Conservation (phyloP, 768 basidiomycete species). For the Macrolepiota fuliginosa region DNA sequence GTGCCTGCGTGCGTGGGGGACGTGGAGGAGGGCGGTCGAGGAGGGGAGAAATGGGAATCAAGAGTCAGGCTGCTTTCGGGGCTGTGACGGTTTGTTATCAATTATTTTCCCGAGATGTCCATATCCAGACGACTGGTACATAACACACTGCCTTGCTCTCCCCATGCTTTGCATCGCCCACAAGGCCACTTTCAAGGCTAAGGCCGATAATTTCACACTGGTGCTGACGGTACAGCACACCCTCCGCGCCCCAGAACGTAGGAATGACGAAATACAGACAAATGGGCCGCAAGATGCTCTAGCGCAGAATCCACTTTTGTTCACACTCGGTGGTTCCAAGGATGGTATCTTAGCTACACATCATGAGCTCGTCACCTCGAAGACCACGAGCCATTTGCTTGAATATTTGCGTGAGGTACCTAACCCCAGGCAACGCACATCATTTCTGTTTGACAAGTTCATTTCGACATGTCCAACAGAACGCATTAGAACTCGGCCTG, state of each 20-base stretch:
- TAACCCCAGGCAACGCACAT: conserved; percentile 1
- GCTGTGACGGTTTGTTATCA: conserved; percentile 24
- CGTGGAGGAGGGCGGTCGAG: conserved; percentile 27
- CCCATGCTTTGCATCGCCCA: conserved; percentile 14
- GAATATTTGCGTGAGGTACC: conserved; percentile 49
- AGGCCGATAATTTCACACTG: conserved; percentile 12
- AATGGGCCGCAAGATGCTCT: neutral
- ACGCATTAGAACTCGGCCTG: conserved; percentile 56
- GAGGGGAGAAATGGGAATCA: conserved; percentile 23
- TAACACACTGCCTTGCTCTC: conserved; percentile 1
- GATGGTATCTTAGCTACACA: conserved; percentile 41
- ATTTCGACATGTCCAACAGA: conserved; percentile 37
- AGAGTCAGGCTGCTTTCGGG: conserved; percentile 11
- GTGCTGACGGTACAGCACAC: conserved; percentile 9
- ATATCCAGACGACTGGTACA: conserved; percentile 5
- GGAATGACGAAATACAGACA: neutral
- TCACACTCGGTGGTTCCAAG: conserved; percentile 54
- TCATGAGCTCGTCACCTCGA: conserved; percentile 44
- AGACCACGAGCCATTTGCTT: conserved; percentile 46
- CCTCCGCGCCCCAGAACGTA: neutral
- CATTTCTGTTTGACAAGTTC: conserved; percentile 3
- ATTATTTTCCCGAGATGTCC: conserved; percentile 15
- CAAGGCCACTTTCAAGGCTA: conserved; percentile 14
- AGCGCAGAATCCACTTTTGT: conserved; percentile 8
- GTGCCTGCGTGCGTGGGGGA: conserved; percentile 17